Evolutionary conservation across 2,329 filamentous ascomycete genomes (phyloP), one percentile per base, ranked within the genome.

Genomic region (Ceratocystis colombiana): DNA sequence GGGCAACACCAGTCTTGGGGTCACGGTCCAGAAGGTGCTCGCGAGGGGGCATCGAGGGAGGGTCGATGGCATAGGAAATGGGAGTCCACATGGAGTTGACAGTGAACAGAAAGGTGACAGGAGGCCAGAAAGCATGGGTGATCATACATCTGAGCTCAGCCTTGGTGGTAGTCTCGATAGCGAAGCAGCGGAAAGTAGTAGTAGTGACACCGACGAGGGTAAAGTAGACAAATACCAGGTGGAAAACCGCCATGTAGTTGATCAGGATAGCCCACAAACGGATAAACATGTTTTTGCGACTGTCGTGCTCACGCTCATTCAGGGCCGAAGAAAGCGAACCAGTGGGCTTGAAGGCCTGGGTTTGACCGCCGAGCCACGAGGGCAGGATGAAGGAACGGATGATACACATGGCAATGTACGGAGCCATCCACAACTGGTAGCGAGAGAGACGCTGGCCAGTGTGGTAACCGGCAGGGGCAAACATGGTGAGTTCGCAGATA

Each of bases 41-140:
- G 17, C 84, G 78, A 41, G 84, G 80, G 0, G 83, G 82, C 75
- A 84, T 79, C 2, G 71, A 74, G 0, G 84, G 84, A 0, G 84
- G 84, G 69, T 81, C 80, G 65, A 86, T 80, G 28, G 83, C 82
- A 71, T 87, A 87, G 1, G 77, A 76, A 59, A 87, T 77, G 0
- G 84, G 84, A 0, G 79, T 82, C 81, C 82, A 84, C 30, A 83
- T 74, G 0, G 80, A 80, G 63, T 76, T 79, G 75, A 78, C 79
- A 61, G 81, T 77, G 71, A 82, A 80, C 55, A 84, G 70, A 74
- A 83, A 85, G 0, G 82, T 80, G 55, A 85, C 70, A 0, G 84
- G 84, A 5, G 83, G 83, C 84, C 84, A 86, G 74, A 81, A 82
- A 12, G 82, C 82, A 71, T 85, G 82, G 0, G 82, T 84, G 50